Evolutionary conservation across 257 asterid species (phyloP).

Genomic region (Solanum medicagineum): DNA sequence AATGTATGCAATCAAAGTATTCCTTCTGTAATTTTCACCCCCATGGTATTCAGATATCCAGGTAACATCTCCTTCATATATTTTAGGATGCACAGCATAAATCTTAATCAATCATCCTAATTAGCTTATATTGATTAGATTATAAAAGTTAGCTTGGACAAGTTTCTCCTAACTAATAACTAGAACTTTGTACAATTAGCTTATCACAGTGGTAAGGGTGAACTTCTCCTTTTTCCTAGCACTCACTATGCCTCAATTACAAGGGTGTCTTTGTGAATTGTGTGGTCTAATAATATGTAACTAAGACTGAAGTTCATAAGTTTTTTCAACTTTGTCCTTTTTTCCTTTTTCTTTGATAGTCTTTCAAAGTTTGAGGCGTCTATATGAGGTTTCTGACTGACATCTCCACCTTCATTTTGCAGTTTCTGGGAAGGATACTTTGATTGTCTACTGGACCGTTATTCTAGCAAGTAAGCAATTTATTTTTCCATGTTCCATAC

Average conservation of each 20-base stretch:
- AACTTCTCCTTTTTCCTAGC: background rate
- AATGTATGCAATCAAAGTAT: background rate
- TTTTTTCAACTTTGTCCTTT: background rate
- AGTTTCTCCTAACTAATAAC: background rate
- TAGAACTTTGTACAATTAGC: background rate
- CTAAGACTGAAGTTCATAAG: background rate
- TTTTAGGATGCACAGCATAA: background rate
- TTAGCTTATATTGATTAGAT: background rate
- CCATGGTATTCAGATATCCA: background rate
- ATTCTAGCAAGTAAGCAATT: slow-evolving; percentile 64
- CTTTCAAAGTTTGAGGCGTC: background rate
- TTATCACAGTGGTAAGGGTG: background rate
- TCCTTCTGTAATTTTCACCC: background rate
- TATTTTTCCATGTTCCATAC: background rate
- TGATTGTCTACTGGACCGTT: slow-evolving; percentile 74
- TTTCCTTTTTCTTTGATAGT: background rate
- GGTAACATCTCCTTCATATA: background rate
- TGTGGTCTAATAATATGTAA: background rate
- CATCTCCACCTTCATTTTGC: slow-evolving; percentile 14
- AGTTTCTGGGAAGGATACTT: slow-evolving; percentile 96
- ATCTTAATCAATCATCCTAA: background rate
- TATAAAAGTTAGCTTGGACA: background rate
- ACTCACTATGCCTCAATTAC: background rate
- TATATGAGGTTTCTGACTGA: background rate
- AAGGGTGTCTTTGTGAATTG: background rate